Evolutionary conservation across 768 basidiomycete genomes (phyloP), one percentile per base, ranked within the genome.

Genomic region (Butyriboletus loyo): DNA sequence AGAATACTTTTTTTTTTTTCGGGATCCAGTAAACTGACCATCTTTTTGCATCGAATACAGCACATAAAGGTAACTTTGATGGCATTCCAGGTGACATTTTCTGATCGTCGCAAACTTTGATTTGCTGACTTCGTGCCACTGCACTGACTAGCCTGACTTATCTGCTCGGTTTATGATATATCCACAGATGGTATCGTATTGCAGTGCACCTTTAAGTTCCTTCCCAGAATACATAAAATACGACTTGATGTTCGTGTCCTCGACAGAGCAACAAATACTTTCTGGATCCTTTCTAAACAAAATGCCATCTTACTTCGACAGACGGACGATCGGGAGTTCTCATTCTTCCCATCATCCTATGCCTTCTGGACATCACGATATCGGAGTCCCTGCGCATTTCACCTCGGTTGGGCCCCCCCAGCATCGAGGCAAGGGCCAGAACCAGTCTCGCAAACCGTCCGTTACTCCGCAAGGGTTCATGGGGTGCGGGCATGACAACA

Each of bases 281-380:
- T 28, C 30, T 34, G 28, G 22, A 21, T 22, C 21, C 44, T 30
- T 46, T 36, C 40, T 22, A 1, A 40, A 24, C 34, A 28, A n/a
- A 39, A 55, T 61, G 55, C 1, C 58, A 8, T 50, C 49, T 6
- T 51, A 46, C 47, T 40, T 56, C 22, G 9, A 53, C 55, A 48
- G 49, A 49, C 52, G 32, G 8, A 51, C 39, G 5, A 25, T 28
- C 3, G 49, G 41, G 6, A 35, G 34, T 15, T 27, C 14, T n/a
- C 46, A 46, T 35, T 7, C 42, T 0, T 25, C 49, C 4, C 42
- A 7, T 38, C 46, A 8, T 15, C 46, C 2, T 24, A 19, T 19
- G 11, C 35, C 24, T 21, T 38, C 54, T 14, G 24, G 36, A 19
- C 22, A 25, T 10, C 38, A 15, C 38, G 30, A 37, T 19, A 21